Evolutionary conservation across 805 yeast genomes (phyloP), one percentile per base, ranked within the genome.

Genomic region (Hanseniaspora occidentalis): DNA sequence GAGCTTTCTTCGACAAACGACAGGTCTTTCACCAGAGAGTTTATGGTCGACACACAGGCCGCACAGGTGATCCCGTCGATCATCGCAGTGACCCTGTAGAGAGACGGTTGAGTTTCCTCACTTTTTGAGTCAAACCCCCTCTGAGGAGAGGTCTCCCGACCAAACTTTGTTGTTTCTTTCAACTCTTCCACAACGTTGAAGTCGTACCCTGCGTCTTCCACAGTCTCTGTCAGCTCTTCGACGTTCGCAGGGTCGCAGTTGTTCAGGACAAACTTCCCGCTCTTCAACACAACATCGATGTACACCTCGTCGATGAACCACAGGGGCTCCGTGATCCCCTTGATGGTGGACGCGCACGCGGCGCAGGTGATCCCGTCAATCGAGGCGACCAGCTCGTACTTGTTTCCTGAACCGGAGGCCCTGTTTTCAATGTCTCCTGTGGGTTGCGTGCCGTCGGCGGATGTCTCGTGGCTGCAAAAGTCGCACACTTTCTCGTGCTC

Each of bases 311-410:
- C 56, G 2, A 81, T 71, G 53, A 71, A 77, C 2, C 72, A 69
- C 31, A 79, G 50, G 4, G 63, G 68, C 25, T 53, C 53, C 20
- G 64, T 73, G 24, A 72, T 67, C 7, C 65, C 57, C 8, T 64
- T 58, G 9, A 83, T 71, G 0, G 88, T 63, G 31, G 66, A 66
- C 1, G 75, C 75, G 56, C 92, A 79, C 0, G 84, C 74, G 6
- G 82, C 76, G 58, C 89, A 82, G 0, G 85, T 75, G 56, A 81
- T 79, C 3, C 88, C 89, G 9, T 79, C 82, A 35, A 82, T 73
- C 0, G 75, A 59, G 1, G 84, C 85, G 16, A 24, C 24, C 5
- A 41, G 18, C 13, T 16, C 31, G 27, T 37, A 41, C 8, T 26
- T 23, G 6, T 21, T 14, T 9, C n/a, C 27, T 7, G 31, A 36